Evolutionary conservation across 306 rosid genomes (phyloP), one percentile per base, ranked within the genome.

Genomic region (Canavalia ensiformis): DNA sequence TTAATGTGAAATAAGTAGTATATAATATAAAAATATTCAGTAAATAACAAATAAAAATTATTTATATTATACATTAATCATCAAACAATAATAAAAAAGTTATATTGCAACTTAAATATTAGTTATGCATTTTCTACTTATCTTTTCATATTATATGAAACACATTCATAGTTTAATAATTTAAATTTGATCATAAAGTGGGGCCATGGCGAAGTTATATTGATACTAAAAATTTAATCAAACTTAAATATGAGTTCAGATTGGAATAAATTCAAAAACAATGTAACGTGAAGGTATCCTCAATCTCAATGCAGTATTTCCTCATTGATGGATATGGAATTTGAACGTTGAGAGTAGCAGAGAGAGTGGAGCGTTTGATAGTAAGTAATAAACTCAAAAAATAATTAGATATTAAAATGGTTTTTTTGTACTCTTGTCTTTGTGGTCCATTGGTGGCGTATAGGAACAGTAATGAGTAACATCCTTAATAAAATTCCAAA

Each of bases 371-470:
- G 10, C 5, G 12, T 13, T 64, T 39, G 0, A 25, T 31, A 18
- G 18, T 66, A 42, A 66, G 42, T 42, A 18, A 18, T 18, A 18
- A 18, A 18, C 4, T 3, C 0, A 42, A 41, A 66, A 41, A 39
- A 64, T 6, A 34, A 59, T 18, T 58, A 7, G 12, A 18, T 41
- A 42, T 18, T 66, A 18, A 18, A 18, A 4, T 37, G 2, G 41
- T 37, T 2, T 37, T 4, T 37, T 8, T 65, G 54, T 34, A 9
- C 59, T 18, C 1, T 62, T 67, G 31, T 28, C n/a, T 54, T 6
- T 12, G 69, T 68, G 59, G 76, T 78, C 82, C 76, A 58, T 7
- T 34, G 34, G n/a, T 18, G n/a, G 76, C 77, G 51, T 35, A 64
- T 50, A 35, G 49, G 5, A 42, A 1, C 75, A 42, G 56, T 52